Evolutionary conservation across 768 basidiomycete genomes (phyloP), one percentile per base, ranked within the genome.

Genomic region (Phylloporus rhodoxanthus): DNA sequence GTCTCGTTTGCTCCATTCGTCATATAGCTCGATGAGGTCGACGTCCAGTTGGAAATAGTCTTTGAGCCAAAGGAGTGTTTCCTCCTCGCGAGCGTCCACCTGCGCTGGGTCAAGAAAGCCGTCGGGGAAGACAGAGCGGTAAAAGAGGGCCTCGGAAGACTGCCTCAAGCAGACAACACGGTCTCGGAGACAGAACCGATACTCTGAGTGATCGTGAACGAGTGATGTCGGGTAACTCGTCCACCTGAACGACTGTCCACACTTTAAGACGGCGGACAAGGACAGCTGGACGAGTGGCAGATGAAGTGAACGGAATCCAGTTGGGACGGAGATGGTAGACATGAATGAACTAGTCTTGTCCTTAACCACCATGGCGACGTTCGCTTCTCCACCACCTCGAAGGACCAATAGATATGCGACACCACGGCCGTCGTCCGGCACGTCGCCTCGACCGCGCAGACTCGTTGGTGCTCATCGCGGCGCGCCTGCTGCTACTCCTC

Each of bases 1-100:
- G 60, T 99, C 96, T 40, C 75, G 71, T 15, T 60, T 57, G 28
- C 79, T 72, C 95, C 95, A 99, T 53, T 83, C 70, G 17, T 73
- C 68, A 62, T 97, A 97, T 3, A 97, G 74, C 20, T 66, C 61
- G 17, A 72, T 66, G 8, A 97, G 75, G 63, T 89, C 84, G 8
- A 87, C 71, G 40, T 87, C 77, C 6, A 99, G 78, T 56, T 94
- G 90, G 62, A 99, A 94, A 68, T 99, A 97, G 64, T 90, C 84
- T 25, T 73, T 74, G 26, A 99, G 66, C 85, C 88, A 91, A 4
- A 67, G 61, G 34, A 88, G 63, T 0, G 89, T 91, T 59, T 88
- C 84, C 5, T 75, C 75, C 39, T 88, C 76, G 46, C 71, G 70
- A 20, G 65, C 45, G 40, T 68, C 57, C 19, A 61, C 51, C 8